phyloP scores from a whole-genome alignment of 2,329 filamentous ascomycete genomes.

The Canariomyces notabilis region DNA sequence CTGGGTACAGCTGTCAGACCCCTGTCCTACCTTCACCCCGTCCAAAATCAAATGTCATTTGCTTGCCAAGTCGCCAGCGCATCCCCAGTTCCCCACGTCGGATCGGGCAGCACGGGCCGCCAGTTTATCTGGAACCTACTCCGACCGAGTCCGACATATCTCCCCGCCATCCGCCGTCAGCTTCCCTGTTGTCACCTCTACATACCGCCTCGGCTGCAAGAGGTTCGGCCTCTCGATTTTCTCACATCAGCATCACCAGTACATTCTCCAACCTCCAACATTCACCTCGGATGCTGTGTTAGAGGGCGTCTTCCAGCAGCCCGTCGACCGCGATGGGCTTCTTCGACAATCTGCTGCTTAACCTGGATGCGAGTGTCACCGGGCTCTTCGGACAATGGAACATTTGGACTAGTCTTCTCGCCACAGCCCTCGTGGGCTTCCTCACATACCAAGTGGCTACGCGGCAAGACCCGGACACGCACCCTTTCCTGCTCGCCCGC shows the following conservation, averaged over 20 bases:
- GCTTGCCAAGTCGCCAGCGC: too few relatives aligned
- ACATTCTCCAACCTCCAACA: background rate
- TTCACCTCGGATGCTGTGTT: background rate
- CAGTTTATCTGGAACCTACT: too few relatives aligned
- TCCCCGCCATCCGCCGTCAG: too few relatives aligned
- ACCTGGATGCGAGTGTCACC: conserved; percentile 67
- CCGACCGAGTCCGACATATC: too few relatives aligned
- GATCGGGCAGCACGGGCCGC: too few relatives aligned
- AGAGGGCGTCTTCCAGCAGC: background rate
- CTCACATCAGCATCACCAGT: background rate
- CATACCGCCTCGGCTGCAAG: background rate
- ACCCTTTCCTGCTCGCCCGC: conserved; percentile 83
- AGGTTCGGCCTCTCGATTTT: too few relatives aligned
- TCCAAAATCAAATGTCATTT: too few relatives aligned
- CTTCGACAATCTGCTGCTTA: conserved; percentile 55
- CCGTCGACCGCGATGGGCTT: conserved; percentile 18
- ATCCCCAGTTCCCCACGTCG: too few relatives aligned
- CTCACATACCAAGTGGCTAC: conserved; percentile 67
- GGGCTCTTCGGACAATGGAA: conserved; percentile 76
- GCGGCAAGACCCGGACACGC: conserved; percentile 77
- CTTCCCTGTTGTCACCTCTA: too few relatives aligned
- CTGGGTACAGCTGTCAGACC: background rate
- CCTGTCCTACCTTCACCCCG: too few relatives aligned
- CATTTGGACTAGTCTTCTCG: conserved; percentile 67
- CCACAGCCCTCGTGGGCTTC: conserved; percentile 60